These are phyloP conservation scores for Cladorrhinum sp. DNA, from an alignment of 2,329 filamentous ascomycete genomes.

Conservation along the genomic window DNA sequence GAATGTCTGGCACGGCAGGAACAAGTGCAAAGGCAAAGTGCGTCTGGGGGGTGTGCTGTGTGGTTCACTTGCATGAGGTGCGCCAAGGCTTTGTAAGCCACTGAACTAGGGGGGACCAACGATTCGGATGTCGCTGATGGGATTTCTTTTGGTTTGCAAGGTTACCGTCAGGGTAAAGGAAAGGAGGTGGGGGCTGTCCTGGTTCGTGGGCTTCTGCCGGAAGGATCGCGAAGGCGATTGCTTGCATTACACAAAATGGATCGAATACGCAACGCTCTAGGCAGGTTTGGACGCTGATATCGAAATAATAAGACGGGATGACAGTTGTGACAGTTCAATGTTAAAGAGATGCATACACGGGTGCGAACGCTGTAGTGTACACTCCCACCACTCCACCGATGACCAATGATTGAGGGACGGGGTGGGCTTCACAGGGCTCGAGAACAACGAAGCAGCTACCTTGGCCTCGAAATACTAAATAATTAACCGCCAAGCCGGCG, in stretches of 20 bases:
- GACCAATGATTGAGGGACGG: too few relatives aligned
- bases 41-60: neutral
- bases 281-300: neutral
- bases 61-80: slow-evolving; percentile 11
- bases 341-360: too few relatives aligned
- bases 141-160: neutral
- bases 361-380: too few relatives aligned
- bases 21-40: neutral
- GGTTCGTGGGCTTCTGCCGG: too few relatives aligned
- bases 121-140: slow-evolving; percentile 6
- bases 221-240: neutral
- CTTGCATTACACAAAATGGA: neutral
- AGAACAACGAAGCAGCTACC: neutral
- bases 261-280: neutral
- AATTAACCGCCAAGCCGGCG: neutral
- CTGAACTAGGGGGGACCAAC: slow-evolving; percentile 5
- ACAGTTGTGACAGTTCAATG: neutral
- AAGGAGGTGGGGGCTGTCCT: neutral
- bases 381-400: too few relatives aligned
- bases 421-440: neutral
- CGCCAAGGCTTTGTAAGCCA: slow-evolving; percentile 21
- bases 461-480: neutral
- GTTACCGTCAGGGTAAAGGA: neutral
- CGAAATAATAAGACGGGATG: neutral
- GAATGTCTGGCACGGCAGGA: slow-evolving; percentile 2